These are phyloP conservation scores for Tuber brumale DNA, from an alignment of 495 filamentous ascomycete species.

Conservation along the genomic window DNA sequence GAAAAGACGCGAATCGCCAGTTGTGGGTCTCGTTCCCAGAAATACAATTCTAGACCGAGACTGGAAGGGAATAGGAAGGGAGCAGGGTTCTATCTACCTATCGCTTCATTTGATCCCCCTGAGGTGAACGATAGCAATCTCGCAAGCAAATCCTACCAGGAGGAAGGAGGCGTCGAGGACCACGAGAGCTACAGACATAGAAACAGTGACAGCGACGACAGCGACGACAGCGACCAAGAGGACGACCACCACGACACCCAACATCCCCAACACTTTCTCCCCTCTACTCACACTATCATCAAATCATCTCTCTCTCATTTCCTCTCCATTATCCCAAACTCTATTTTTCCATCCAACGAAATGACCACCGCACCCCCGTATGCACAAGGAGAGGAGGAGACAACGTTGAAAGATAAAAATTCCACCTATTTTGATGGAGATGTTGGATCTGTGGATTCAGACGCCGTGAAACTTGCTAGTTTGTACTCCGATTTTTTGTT, in stretches of 20 bases:
- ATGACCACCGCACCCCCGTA: not conserved
- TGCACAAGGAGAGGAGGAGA: not conserved
- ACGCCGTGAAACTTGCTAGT: constrained; percentile 41
- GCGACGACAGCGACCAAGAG: not conserved
- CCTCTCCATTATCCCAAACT: not conserved
- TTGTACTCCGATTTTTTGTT: constrained; percentile 7
- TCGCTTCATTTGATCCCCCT: not conserved
- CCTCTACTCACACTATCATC: not conserved
- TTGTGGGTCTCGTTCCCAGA: not conserved
- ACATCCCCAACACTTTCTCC: not conserved
- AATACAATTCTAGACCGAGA: not conserved
- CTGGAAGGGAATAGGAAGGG: not conserved
- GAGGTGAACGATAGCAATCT: not conserved
- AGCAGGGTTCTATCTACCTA: not conserved
- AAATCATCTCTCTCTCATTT: not conserved
- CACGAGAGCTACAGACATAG: not conserved
- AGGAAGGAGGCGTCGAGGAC: not conserved
- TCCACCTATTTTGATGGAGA: constrained; percentile 10
- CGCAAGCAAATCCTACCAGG: not conserved
- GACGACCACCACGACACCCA: not conserved
- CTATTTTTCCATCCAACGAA: not conserved
- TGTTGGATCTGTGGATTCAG: constrained; percentile 24
- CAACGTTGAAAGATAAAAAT: not conserved
- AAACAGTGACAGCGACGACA: not conserved
- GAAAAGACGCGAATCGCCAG: not conserved